phyloP scores from a whole-genome alignment of 352 stramenopile genomes.

The Halophytophthora polymorphica region DNA sequence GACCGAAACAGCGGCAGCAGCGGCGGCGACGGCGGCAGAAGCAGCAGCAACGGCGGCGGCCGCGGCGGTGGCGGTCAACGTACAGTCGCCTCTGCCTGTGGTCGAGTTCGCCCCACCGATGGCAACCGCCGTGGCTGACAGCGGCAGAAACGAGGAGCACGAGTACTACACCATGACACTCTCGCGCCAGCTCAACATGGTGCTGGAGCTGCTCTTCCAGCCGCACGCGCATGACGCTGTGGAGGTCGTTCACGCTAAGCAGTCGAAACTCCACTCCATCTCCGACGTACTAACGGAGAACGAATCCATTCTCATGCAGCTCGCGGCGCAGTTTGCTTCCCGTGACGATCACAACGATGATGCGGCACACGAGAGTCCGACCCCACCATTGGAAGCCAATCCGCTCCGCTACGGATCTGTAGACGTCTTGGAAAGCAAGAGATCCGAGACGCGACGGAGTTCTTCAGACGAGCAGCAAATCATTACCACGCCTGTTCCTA shows the following conservation, averaged over 20 bases:
- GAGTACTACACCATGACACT: constrained; percentile 61
- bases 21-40: constrained; percentile 7
- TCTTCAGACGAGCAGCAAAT: too few species aligned
- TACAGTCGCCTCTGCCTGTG: neutral
- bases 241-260: constrained; percentile 24
- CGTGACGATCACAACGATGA: constrained; percentile 1
- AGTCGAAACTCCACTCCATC: constrained; percentile 40
- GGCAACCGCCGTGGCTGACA: constrained; percentile 8
- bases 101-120: constrained; percentile 4
- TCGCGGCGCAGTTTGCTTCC: constrained; percentile 12
- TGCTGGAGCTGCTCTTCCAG: constrained; percentile 61
- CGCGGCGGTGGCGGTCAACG: neutral
- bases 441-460: neutral
- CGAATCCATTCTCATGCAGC: constrained; percentile 52
- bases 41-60: constrained; percentile 16
- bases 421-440: neutral
- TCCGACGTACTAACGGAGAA: constrained; percentile 61
- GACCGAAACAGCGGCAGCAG: constrained; percentile 13
- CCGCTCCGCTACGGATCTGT: too few species aligned
- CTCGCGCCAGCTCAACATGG: constrained; percentile 53
- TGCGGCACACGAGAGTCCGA: neutral
- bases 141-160: constrained; percentile 35
- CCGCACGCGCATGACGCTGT: constrained; percentile 29
- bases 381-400: neutral
- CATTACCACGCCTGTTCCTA: too few species aligned